These are phyloP conservation scores for Talaromyces nanjingensis DNA, from an alignment of 495 filamentous ascomycete genomes.

Conservation along the genomic window DNA sequence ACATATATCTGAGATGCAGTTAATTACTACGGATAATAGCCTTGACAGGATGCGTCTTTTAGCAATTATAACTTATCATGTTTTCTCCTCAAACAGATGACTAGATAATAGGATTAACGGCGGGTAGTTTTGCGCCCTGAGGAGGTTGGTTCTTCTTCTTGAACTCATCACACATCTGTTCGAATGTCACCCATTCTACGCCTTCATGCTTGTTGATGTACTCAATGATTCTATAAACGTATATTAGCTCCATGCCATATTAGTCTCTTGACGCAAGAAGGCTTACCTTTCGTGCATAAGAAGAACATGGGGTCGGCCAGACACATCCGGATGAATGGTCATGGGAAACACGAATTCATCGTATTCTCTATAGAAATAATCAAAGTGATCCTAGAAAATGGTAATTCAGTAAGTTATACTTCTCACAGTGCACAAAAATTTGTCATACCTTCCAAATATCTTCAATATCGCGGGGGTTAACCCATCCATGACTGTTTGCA, in stretches of 20 bases:
- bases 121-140: conserved; percentile 61
- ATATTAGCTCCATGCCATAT: not conserved
- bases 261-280: not conserved
- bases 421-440: not conserved
- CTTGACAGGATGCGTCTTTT: too few species aligned
- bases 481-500: conserved; percentile 54
- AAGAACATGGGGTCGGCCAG: conserved; percentile 58
- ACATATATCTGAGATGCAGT: too few species aligned
- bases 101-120: conserved; percentile 15
- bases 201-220: conserved; percentile 68
- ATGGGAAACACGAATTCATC: conserved; percentile 66
- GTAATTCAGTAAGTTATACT: not conserved
- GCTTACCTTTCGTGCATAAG: conserved; percentile 53
- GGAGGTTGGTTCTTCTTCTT: conserved; percentile 62
- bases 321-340: conserved; percentile 64
- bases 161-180: conserved; percentile 62
- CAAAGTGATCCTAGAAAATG: conserved; percentile 50
- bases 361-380: conserved; percentile 64
- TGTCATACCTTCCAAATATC: conserved; percentile 44
- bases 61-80: too few species aligned
- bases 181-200: conserved; percentile 69
- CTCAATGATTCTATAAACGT: conserved; percentile 49
- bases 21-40: too few species aligned
- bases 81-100: not conserved
- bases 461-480: conserved; percentile 51